Evolutionary conservation across 2,329 filamentous ascomycete species (phyloP), one percentile per base, ranked within the genome.

Genomic region (Botrytis tulipae): DNA sequence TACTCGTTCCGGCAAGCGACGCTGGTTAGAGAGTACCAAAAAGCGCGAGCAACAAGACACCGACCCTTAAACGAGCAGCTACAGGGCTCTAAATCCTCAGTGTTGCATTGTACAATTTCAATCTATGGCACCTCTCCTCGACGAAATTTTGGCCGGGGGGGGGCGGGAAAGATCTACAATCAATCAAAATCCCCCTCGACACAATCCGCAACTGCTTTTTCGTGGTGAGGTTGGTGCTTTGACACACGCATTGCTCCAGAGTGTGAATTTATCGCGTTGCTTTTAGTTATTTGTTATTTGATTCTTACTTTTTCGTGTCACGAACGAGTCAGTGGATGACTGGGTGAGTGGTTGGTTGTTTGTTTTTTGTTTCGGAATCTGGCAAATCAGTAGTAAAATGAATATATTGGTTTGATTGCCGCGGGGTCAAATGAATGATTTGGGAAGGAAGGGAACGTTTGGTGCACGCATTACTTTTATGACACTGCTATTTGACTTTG

Each of bases 1-100:
- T 84, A 96, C 93, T 5, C 90, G 95, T 61, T 89, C 91, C 32
- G 95, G 95, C 73, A 98, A 97, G 86, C 88, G 93, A 77, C 87
- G 85, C 79, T 94, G 91, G 88, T 86, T 87, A 72, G 90, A 92
- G 77, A 84, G 89, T 74, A 86, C 48, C 48, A 68, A 85, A 78
- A 83, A 84, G 73, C 81, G 82, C 32, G 80, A 78, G 73, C 76
- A 77, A 65, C 42, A 74, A 59, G 76, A 76, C 20, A 76, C 66
- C 35, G 70, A 72, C 25, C 46, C 70, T 37, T 72, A n/a, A 44
- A 37, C 48, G 25, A 42, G 25, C 8, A 57, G 48, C 3, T n/a
- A 16, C 25, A 16, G 6, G 35, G 35, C 5, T 32, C 54, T 32
- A 25, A 57, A 51, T 57, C 22, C 25, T 57, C 6, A 12, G 48